Evolutionary conservation across 2,329 filamentous ascomycete species (phyloP), one percentile per base, ranked within the genome.

Genomic region (Stachybotrys chartarum): DNA sequence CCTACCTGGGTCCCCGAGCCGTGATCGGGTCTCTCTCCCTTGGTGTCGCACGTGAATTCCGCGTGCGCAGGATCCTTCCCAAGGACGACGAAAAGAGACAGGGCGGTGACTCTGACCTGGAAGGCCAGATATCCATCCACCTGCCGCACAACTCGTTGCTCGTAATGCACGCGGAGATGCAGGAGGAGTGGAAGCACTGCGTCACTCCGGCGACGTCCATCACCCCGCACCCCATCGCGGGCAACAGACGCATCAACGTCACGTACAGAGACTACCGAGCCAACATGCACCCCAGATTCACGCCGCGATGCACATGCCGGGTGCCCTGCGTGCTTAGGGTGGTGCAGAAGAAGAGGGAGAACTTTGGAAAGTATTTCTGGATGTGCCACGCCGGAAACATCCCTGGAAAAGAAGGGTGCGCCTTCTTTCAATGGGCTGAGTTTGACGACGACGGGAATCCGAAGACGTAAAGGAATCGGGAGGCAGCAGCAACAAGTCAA

Each of bases 131-230:
- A 56, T 85, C 91, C 1, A 94, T 97, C 48, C 91, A 97, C 63
- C 83, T 97, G 0, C 93, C 93, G 0, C 94, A 97, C 70, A 97
- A 97, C 69, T 95, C 90, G 0, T 80, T 97, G 0, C 79, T 99
- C 0, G 79, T 97, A 10, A 97, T 99, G 94, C 92, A 97, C 66
- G 92, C 93, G 1, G 91, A 96, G 67, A 97, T 96, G 90, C 93
- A 97, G 67, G 93, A 97, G 67, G 87, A 89, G 66, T 97, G 91
- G 91, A 97, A 97, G 70, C 94, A 99, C 70, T 82, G 83, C 61
- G 88, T 99, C 48, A 78, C 85, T 0, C 88, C 91, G 0, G 86
- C 88, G 0, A 78, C 80, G 51, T 83, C 86, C 5, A 88, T 97
- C 56, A 87, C 91, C 58, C 90, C 91, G 1, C 94, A 99, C 68